Percentiles rank a stretch among this genome's conserved stretches.
Conservation (phyloP, 192 early-diverging fungal genomes). For the Geranomyces michiganensis region DNA sequence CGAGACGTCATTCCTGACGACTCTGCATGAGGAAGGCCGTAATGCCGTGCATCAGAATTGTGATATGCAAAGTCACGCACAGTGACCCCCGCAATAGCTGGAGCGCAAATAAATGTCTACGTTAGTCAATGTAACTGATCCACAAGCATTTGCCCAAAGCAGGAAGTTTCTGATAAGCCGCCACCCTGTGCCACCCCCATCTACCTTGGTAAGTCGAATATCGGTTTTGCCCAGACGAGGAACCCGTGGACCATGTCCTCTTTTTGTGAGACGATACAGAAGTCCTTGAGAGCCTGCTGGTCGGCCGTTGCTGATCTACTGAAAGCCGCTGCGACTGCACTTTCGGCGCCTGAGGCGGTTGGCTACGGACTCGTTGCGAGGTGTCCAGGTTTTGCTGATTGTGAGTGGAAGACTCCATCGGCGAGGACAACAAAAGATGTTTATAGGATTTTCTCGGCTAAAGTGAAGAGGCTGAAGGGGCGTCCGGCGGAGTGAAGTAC, state of each 20-base stretch:
- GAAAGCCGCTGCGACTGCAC: background rate
- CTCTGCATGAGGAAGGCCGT: slow-evolving; percentile 19
- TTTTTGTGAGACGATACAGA: background rate
- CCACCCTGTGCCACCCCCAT: background rate
- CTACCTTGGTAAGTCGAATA: too few relatives aligned
- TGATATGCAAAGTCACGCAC: slow-evolving; percentile 35
- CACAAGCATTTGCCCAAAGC: too few relatives aligned
- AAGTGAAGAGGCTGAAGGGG: too few relatives aligned
- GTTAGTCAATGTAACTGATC: too few relatives aligned
- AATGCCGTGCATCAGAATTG: slow-evolving; percentile 26
- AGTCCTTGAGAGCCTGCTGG: background rate
- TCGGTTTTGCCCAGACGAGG: background rate
- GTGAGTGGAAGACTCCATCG: too few relatives aligned
- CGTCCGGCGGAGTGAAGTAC: too few relatives aligned
- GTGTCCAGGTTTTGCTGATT: too few relatives aligned
- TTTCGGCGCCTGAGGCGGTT: background rate
- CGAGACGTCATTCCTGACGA: background rate
- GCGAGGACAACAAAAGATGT: too few relatives aligned
- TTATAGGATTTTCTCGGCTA: too few relatives aligned
- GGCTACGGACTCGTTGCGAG: too few relatives aligned
- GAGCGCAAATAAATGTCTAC: too few relatives aligned
- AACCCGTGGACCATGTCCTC: background rate
- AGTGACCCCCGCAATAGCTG: slow-evolving; percentile 25
- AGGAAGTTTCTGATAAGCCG: too few relatives aligned
- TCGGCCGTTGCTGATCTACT: background rate